Base-by-base conservation (phyloP, 495 filamentous ascomycete genomes). In the Neurospora sp. region DNA sequence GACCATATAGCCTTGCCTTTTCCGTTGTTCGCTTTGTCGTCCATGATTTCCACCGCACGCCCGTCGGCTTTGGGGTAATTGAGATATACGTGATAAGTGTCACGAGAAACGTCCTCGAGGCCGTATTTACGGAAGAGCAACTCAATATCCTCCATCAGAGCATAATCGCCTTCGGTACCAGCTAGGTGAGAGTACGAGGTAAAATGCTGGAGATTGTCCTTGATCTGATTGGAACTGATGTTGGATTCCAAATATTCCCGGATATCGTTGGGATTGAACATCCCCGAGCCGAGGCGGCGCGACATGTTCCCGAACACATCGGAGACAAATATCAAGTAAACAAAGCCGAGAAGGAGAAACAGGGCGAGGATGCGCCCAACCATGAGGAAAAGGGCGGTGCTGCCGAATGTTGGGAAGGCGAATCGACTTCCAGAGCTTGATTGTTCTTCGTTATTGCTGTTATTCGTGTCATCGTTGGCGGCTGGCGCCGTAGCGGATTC, bases 151-250 rank as follows among this genome's bases (percentile, higher is more conserved):
- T 92, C 87, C 20, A 91, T 94, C 37, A 97, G 85, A 70, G 90
- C 89, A 74, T 89, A 92, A 81, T 96, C 94, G 39, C 96, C 96
- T 81, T 96, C 90, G 5, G 93, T 96, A 38, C 96, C 96, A 4
- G 94, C 96, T 46, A 98, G 84, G 81, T 98, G 96, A 74, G 94
- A 90, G 77, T 90, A 96, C 37, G 85, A 83, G 27, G 92, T 94
- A 72, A 96, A 86, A 77, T 92, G 89, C 76, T 84, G 84, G 70
- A 97, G 75, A 75, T 91, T 90, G 44, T 91, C 89, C 72, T 86
- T 84, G 73, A 99, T 95, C 73, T 88, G 88, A 16, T 94, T 91
- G 20, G 93, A 87, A 80, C 89, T 93, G 42, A 84, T 87, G 54
- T 66, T 37, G 23, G 6, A 11, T 37, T 66, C 23, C 27, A 66